These are phyloP conservation scores for Solanum raphanifolium DNA, from an alignment of 257 asterid genomes.

Conservation along the genomic window DNA sequence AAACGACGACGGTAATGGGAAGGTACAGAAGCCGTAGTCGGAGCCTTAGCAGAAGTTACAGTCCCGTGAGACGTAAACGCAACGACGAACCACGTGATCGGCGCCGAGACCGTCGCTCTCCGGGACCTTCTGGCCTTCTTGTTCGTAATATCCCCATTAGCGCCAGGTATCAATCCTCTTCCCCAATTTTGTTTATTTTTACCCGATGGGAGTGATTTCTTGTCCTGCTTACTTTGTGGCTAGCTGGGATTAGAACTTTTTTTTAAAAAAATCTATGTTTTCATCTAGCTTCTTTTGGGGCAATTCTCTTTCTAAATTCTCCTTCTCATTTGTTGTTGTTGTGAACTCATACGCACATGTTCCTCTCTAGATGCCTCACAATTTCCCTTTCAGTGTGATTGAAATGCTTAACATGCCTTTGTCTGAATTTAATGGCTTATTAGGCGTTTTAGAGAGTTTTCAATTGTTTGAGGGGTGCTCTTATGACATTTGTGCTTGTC, in stretches of 20 bases:
- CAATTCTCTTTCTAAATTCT: not conserved
- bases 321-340: not conserved
- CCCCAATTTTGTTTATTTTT: not conserved
- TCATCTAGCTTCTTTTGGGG: not conserved
- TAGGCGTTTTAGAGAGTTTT: not conserved
- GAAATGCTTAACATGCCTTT: not conserved
- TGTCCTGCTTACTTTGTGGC: not conserved
- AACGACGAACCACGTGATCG: conserved; percentile 70
- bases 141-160: conserved; percentile 83
- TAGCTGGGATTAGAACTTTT: not conserved
- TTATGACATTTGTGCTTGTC: not conserved
- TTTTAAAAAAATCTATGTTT: not conserved
- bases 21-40: conserved; percentile 54
- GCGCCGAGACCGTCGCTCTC: conserved; percentile 64
- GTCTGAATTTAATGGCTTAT: not conserved
- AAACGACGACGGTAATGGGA: conserved; percentile 16
- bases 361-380: not conserved
- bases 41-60: conserved; percentile 44
- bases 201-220: not conserved
- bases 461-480: not conserved
- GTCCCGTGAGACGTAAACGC: conserved; percentile 61
- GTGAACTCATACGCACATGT: not conserved
- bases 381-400: not conserved
- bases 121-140: conserved; percentile 88
- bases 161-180: conserved; percentile 38